Evolutionary conservation across 163 green algal species (phyloP).

Genomic region (Trebouxiophyceae sp.): DNA sequence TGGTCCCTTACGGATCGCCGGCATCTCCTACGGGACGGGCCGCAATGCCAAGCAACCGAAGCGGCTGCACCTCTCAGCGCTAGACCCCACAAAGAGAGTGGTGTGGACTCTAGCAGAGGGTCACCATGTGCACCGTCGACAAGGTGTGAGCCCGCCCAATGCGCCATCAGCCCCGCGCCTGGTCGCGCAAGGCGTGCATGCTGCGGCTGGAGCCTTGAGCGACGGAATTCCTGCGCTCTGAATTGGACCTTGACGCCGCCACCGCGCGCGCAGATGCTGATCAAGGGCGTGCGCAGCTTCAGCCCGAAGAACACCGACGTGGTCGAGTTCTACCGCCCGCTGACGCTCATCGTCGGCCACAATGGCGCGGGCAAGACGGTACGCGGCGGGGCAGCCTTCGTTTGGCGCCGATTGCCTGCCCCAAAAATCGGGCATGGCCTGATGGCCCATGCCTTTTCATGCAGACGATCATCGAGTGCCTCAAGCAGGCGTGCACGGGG

Average conservation of each 20-base stretch:
- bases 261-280: conserved; percentile 76
- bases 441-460: not conserved
- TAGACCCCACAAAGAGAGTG: no score
- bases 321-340: conserved; percentile 90
- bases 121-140: conserved; percentile 42
- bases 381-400: no score
- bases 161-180: not conserved
- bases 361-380: conserved; percentile 99
- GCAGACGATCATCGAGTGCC: conserved; percentile 98
- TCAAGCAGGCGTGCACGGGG: conserved; percentile 91
- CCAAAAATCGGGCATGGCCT: no score
- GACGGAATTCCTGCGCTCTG: not conserved
- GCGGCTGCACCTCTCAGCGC: no score
- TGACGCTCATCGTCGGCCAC: conserved; percentile 95
- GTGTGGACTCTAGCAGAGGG: no score
- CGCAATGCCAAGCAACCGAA: no score
- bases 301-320: conserved; percentile 78
- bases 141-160: conserved; percentile 20
- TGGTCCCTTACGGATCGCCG: no score
- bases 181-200: not conserved
- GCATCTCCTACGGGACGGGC: no score
- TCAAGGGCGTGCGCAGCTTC: conserved; percentile 97
- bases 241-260: no score
- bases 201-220: not conserved
- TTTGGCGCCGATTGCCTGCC: no score